Evolutionary conservation across 2,329 filamentous ascomycete species (phyloP).

Genomic region (Cladophialophora chaetospira): DNA sequence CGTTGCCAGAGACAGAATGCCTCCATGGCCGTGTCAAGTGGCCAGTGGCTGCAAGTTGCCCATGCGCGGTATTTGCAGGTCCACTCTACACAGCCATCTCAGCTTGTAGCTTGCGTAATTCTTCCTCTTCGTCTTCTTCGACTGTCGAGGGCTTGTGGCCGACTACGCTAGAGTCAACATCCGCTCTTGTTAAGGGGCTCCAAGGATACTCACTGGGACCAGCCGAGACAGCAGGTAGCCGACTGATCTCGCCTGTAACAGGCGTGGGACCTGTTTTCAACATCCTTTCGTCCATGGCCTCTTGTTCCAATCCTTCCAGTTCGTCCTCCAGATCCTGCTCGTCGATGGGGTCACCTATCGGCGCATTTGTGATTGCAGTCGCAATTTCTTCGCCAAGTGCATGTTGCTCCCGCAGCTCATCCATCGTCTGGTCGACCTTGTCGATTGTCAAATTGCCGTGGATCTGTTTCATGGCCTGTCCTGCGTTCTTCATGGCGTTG

Average conservation of each 20-base stretch:
- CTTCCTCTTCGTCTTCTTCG: conserved; percentile 95
- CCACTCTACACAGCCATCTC: conserved; percentile 86
- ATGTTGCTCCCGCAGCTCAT: conserved; percentile 87
- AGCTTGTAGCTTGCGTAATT: conserved; percentile 87
- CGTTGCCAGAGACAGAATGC: not conserved
- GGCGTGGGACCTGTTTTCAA: conserved; percentile 84
- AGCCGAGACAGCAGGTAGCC: conserved; percentile 73
- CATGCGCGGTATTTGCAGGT: not conserved
- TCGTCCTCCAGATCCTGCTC: conserved; percentile 85
- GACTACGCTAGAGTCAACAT: conserved; percentile 42
- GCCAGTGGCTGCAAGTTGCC: not conserved
- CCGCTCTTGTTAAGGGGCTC: conserved; percentile 11
- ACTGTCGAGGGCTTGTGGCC: conserved; percentile 51
- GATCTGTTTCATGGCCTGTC: conserved; percentile 88
- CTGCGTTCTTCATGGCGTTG: conserved; percentile 88
- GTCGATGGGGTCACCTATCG: conserved; percentile 70
- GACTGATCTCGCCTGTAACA: conserved; percentile 73
- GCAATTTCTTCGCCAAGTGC: conserved; percentile 91
- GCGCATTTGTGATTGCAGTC: conserved; percentile 74
- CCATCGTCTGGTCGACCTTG: conserved; percentile 95
- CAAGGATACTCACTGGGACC: conserved; percentile 67
- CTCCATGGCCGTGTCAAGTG: not conserved
- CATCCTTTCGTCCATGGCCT: conserved; percentile 91
- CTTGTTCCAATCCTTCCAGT: conserved; percentile 83
- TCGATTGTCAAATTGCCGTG: conserved; percentile 88